These are phyloP conservation scores for Lyophyllum decastes DNA, from an alignment of 768 basidiomycete species.

Conservation along the genomic window DNA sequence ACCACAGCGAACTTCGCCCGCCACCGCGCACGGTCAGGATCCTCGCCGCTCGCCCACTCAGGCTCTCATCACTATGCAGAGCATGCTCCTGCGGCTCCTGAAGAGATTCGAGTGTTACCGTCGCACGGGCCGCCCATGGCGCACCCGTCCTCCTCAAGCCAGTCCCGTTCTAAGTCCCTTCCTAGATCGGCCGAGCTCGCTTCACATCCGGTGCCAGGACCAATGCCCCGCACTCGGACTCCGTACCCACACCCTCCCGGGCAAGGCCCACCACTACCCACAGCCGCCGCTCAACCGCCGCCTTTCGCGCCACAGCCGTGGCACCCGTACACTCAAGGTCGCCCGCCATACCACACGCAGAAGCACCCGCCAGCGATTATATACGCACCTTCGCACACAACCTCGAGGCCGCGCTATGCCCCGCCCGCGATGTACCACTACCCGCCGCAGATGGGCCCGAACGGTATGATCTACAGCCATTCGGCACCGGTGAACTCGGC, in stretches of 20 bases:
- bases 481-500: conserved; percentile 54
- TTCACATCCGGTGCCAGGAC: conserved; percentile 18
- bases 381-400: conserved; percentile 53
- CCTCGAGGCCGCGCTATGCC: conserved; percentile 51
- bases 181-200: conserved; percentile 38
- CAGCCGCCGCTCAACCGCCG: not conserved
- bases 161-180: conserved; percentile 47
- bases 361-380: conserved; percentile 57
- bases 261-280: conserved; percentile 6
- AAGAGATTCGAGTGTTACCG: conserved; percentile 66
- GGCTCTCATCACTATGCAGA: conserved; percentile 25
- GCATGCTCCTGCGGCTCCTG: conserved; percentile 40
- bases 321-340: conserved; percentile 30
- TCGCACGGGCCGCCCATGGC: conserved; percentile 41
- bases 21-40: conserved; percentile 41
- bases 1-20: conserved; percentile 26
- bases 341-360: conserved; percentile 29
- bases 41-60: conserved; percentile 30
- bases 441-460: conserved; percentile 50
- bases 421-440: conserved; percentile 63
- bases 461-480: conserved; percentile 69
- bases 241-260: conserved; percentile 14
- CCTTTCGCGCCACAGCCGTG: conserved; percentile 29
- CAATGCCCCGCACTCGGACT: conserved; percentile 22
- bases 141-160: conserved; percentile 33